Conservation (phyloP, 116 monocot species). For the Posidonia oceanica region DNA sequence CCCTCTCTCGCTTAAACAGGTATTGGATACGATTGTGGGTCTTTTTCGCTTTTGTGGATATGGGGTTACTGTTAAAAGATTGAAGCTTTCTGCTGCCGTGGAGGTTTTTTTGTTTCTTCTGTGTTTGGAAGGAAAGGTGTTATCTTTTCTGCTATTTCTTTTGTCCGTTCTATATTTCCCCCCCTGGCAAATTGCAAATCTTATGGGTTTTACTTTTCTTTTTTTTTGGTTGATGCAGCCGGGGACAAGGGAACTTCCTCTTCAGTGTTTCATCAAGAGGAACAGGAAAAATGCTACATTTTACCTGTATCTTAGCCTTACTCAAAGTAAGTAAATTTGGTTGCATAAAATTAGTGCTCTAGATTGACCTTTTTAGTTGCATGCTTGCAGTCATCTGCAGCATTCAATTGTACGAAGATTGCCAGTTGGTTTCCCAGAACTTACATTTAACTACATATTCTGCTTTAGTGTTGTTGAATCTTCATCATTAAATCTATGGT, state of each 20-base stretch:
- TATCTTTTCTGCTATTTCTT: neutral
- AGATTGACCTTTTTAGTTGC: neutral
- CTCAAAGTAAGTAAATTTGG: conserved; percentile 29
- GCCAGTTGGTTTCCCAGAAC: no score
- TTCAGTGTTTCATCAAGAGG: conserved; percentile 73
- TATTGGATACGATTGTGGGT: conserved; percentile 2
- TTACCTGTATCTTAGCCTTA: conserved; percentile 50
- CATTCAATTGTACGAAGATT: no score
- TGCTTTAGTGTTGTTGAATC: no score
- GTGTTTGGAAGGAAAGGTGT: no score
- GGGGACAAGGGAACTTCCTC: conserved; percentile 40
- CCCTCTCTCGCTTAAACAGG: conserved; percentile 91
- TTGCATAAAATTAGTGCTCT: neutral
- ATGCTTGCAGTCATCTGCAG: neutral
- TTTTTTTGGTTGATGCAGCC: conserved; percentile 26
- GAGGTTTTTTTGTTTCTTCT: no score
- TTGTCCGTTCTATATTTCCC: neutral
- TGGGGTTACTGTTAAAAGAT: neutral
- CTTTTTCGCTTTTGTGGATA: neutral
- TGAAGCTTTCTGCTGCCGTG: neutral
- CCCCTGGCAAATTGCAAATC: neutral
- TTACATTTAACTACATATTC: no score
- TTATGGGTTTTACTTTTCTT: neutral
- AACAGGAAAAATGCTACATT: conserved; percentile 55
- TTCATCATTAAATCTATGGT: no score